Evolutionary conservation across 148 eudicot species (phyloP).

Genomic region (Vaccinium vitisidaea): DNA sequence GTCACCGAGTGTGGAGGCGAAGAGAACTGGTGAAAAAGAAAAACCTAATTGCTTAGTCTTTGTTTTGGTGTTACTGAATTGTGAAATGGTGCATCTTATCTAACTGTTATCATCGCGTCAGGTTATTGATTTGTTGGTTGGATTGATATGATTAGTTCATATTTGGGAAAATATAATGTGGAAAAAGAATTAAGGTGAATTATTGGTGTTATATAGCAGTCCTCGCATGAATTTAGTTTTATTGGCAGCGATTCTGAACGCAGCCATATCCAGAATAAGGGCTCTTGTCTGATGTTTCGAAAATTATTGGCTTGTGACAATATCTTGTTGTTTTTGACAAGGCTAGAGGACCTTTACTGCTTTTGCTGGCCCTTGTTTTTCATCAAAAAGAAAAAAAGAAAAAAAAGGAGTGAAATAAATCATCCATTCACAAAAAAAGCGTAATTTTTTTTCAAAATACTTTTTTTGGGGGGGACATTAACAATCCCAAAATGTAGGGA

Average conservation of each 20-base stretch:
- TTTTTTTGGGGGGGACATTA: background rate
- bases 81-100: background rate
- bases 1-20: constrained; percentile 80
- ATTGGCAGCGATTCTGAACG: background rate
- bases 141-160: background rate
- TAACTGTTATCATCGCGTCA: background rate
- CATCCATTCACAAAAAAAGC: background rate
- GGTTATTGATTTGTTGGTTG: background rate
- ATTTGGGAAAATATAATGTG: background rate
- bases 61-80: background rate
- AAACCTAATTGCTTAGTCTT: background rate
- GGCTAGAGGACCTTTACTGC: background rate
- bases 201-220: background rate
- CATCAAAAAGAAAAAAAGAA: background rate
- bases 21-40: constrained; percentile 60
- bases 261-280: background rate
- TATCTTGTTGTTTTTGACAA: background rate
- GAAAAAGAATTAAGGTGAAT: background rate
- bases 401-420: background rate
- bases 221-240: background rate
- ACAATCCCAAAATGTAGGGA: background rate
- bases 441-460: background rate
- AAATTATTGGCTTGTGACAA: background rate
- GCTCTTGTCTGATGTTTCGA: background rate
- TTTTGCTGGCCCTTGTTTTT: background rate